Percentiles rank a stretch among this genome's conserved stretches.
Evolutionary conservation across 129 eudicot species (phyloP).

Genomic region (Lonicera japonica): DNA sequence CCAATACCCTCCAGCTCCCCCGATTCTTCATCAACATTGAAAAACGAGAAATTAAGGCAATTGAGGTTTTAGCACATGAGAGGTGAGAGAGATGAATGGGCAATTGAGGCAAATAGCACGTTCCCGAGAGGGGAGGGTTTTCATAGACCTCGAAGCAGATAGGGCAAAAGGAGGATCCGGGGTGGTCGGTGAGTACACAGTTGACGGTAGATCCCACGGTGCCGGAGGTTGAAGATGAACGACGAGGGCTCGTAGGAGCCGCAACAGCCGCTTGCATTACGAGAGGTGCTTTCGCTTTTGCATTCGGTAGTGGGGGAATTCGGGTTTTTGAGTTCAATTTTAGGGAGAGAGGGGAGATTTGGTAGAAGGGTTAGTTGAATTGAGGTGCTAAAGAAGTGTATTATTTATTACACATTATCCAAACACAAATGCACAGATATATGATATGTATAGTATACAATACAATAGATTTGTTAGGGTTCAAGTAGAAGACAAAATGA

Average conservation of each 20-base stretch:
- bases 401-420: too few species aligned
- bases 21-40: neutral
- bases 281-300: neutral
- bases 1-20: neutral
- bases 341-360: neutral
- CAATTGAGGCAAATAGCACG: slow-evolving; percentile 26
- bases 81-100: slow-evolving; percentile 17
- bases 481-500: neutral
- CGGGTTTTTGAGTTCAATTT: neutral
- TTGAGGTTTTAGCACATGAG: slow-evolving; percentile 8
- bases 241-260: neutral
- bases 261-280: slow-evolving; percentile 5
- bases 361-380: too few species aligned
- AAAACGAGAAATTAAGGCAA: slow-evolving; percentile 16
- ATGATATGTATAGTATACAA: too few species aligned
- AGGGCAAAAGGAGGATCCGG: slow-evolving; percentile 21
- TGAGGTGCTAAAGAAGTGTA: too few species aligned
- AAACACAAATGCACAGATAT: too few species aligned
- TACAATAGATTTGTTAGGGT: too few species aligned
- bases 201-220: slow-evolving; percentile 6
- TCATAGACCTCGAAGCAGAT: slow-evolving; percentile 13
- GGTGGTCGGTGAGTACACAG: slow-evolving; percentile 22
- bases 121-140: slow-evolving; percentile 3
- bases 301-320: neutral
- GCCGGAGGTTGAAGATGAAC: slow-evolving; percentile 14